Evolutionary conservation across 2,329 filamentous ascomycete genomes (phyloP).

Genomic region (Knoxdaviesia proteae): DNA sequence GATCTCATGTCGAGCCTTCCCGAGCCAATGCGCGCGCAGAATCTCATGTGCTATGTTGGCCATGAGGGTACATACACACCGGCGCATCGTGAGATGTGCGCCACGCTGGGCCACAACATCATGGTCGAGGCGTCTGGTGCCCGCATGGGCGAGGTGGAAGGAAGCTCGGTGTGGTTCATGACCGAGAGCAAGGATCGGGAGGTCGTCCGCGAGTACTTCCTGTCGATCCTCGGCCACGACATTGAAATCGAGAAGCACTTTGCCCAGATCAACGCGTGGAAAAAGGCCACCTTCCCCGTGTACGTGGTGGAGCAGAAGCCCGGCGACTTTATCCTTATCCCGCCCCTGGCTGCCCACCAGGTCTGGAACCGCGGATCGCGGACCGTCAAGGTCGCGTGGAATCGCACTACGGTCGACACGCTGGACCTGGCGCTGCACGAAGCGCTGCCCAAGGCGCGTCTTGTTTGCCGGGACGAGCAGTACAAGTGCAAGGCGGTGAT

Average conservation of each 20-base stretch:
- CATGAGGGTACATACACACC: slow-evolving; percentile 96
- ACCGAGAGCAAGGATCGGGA: slow-evolving; percentile 85
- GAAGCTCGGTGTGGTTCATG: slow-evolving; percentile 97
- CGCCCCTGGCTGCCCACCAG: slow-evolving; percentile 83
- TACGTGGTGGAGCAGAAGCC: slow-evolving; percentile 80
- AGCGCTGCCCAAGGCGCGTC: slow-evolving; percentile 67
- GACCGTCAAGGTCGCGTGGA: slow-evolving; percentile 97
- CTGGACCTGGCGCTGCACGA: slow-evolving; percentile 70
- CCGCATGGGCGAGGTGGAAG: slow-evolving; percentile 55
- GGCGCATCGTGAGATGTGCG: slow-evolving; percentile 93
- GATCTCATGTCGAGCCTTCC: slow-evolving; percentile 92
- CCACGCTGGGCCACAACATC: slow-evolving; percentile 85
- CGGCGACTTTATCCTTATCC: slow-evolving; percentile 85
- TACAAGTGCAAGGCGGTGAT: slow-evolving; percentile 98
- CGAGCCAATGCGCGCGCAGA: slow-evolving; percentile 72
- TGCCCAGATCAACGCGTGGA: slow-evolving; percentile 88
- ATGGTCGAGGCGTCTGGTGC: slow-evolving; percentile 80
- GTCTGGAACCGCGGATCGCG: slow-evolving; percentile 95
- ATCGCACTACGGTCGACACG: slow-evolving; percentile 81
- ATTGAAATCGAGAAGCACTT: slow-evolving; percentile 96
- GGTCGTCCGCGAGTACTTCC: slow-evolving; percentile 79
- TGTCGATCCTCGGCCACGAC: slow-evolving; percentile 83
- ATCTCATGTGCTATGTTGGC: slow-evolving; percentile 95
- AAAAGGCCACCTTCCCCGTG: slow-evolving; percentile 77
- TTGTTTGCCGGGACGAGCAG: slow-evolving; percentile 92